Evolutionary conservation across 129 eudicot species (phyloP).

Genomic region (Lonicera japonica): DNA sequence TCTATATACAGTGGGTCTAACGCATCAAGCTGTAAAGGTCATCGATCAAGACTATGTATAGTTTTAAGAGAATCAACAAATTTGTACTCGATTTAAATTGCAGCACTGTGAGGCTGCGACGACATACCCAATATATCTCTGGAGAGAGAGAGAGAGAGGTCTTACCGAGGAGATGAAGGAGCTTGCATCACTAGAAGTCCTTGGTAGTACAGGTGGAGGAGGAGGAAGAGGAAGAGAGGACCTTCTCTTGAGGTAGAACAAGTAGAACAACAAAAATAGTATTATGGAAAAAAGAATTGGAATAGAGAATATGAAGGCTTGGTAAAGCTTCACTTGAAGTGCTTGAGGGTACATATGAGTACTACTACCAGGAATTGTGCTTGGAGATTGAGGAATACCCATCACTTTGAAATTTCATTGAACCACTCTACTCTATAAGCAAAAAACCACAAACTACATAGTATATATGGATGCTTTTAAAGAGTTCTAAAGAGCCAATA

Average conservation of each 20-base stretch:
- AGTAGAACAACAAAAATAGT: slow-evolving; percentile 41
- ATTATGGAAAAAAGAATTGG: slow-evolving; percentile 64
- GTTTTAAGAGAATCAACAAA: too few relatives aligned
- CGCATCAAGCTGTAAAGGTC: too few relatives aligned
- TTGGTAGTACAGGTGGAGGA: slow-evolving; percentile 23
- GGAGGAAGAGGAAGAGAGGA: slow-evolving; percentile 23
- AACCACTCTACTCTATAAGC: too few relatives aligned
- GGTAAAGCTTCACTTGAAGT: slow-evolving; percentile 55
- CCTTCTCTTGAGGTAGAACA: slow-evolving; percentile 62
- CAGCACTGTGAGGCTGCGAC: too few relatives aligned
- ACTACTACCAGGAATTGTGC: slow-evolving; percentile 11
- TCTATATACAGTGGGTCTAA: background rate
- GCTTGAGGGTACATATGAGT: slow-evolving; percentile 28
- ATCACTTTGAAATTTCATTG: background rate
- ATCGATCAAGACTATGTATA: too few relatives aligned
- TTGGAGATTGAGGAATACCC: slow-evolving; percentile 21
- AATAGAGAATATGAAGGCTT: slow-evolving; percentile 58
- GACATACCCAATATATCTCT: too few relatives aligned
- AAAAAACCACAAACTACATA: background rate
- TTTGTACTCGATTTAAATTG: too few relatives aligned
- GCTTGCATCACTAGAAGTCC: slow-evolving; percentile 20
- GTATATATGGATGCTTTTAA: background rate
- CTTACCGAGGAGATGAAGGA: slow-evolving; percentile 3
- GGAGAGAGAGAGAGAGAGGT: background rate
- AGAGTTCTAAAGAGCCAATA: background rate